Conservation (phyloP, 2,329 filamentous ascomycete species). For the Alternaria triticimaculans region DNA sequence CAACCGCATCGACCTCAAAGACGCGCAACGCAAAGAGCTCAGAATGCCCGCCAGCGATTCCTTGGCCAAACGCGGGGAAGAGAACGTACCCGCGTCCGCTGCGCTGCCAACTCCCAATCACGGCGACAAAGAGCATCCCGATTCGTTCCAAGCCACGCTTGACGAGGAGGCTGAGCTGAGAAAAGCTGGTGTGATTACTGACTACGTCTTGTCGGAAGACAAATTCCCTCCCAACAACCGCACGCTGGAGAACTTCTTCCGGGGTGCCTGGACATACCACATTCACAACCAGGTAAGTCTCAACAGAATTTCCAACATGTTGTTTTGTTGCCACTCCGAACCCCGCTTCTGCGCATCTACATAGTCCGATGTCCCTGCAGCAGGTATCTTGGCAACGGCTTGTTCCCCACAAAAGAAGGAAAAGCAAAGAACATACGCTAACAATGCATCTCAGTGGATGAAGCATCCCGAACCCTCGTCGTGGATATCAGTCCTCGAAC, state of each 20-base stretch:
- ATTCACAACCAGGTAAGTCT: slow-evolving; percentile 63
- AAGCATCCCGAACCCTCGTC: slow-evolving; percentile 64
- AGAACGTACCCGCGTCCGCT: slow-evolving; percentile 37
- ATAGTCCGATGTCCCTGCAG: slow-evolving; percentile 4
- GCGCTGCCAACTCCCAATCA: slow-evolving; percentile 31
- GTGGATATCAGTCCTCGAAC: slow-evolving; percentile 61
- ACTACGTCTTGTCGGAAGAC: slow-evolving; percentile 59
- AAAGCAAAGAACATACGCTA: slow-evolving; percentile 24
- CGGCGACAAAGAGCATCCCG: slow-evolving; percentile 36
- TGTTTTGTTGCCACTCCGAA: not conserved
- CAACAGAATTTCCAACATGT: not conserved
- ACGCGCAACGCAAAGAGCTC: slow-evolving; percentile 38
- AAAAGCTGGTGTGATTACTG: slow-evolving; percentile 49
- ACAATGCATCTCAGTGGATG: slow-evolving; percentile 53
- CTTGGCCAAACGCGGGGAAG: slow-evolving; percentile 26
- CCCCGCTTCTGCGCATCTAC: not conserved
- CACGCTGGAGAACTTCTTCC: slow-evolving; percentile 63
- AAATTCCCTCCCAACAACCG: slow-evolving; percentile 63
- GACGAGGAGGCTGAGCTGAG: slow-evolving; percentile 51
- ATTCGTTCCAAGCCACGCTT: slow-evolving; percentile 50
- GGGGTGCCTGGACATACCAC: slow-evolving; percentile 64
- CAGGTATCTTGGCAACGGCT: slow-evolving; percentile 4
- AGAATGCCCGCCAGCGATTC: slow-evolving; percentile 5
- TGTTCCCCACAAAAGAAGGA: slow-evolving; percentile 5
- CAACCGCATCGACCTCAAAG: slow-evolving; percentile 41